Base-by-base conservation (phyloP, 225 moss, liverwort and hornwort species). In the Sphagnum contortum region DNA sequence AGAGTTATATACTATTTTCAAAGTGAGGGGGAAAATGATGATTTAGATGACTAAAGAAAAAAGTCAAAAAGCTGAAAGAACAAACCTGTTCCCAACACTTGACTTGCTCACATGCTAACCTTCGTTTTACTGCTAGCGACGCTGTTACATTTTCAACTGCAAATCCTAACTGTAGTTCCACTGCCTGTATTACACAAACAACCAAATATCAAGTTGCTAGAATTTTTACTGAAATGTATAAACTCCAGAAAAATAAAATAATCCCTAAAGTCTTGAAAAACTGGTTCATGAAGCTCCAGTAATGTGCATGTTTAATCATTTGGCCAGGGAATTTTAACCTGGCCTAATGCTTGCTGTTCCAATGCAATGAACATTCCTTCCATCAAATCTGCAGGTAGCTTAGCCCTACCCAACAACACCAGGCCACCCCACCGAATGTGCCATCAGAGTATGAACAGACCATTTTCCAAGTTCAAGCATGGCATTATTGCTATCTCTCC, bases 141-240 rank as follows among this genome's bases (percentile, higher is more conserved):
- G 81, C 81, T 64, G 79, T 79, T 53, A 79, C 79, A 44, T 77
- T 82, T 52, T 77, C 76, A 47, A 82, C 52, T 6, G 85, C 81
- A 78, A 85, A 81, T 5, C 76, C 79, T 62, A 85, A 56, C 56
- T 85, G 85, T 62, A 81, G 61, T 62, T 81, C 85, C 71, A 85
- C 79, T 64, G 66, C 85, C 81, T 85, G 78, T 73, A 29, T 29
- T 1, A 29, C 29, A 29, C 29, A 29, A 29, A 29, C 29, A 29
- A 29, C 29, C 29, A 29, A 29, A 0, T 29, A 29, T 29, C 29
- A 29, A 29, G 29, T 29, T 29, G 29, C 29, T 29, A 29, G 29
- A 29, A 29, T 0, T 0, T 29, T 29, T 29, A 29, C 29, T 29
- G 29, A 29, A 29, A 29, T 29, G 29, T 29, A 29, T 29, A 29